Evolutionary conservation across 2,329 filamentous ascomycete genomes (phyloP), one percentile per base, ranked within the genome.

Genomic region (Neoarthrinium moseri): DNA sequence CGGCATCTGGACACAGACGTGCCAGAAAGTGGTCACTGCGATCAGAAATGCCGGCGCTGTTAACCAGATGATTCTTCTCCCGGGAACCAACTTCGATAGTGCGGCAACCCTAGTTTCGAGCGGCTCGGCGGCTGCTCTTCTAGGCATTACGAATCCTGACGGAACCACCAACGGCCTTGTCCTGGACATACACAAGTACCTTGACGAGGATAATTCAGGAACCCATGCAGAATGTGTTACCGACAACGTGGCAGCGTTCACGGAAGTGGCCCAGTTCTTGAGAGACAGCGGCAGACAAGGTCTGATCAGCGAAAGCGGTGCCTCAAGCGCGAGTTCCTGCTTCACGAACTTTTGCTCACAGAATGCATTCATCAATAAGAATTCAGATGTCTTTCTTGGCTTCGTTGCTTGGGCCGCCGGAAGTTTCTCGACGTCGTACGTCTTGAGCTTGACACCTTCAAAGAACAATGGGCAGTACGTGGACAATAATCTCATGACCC

Each of bases 41-140:
- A 86, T 89, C 55, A 78, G 84, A 34, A 62, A 74, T 33, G 76
- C 80, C 3, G 84, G 83, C n/a, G 83, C 83, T n/a, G 74, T 69
- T 1, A 66, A 66, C 17, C 80, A 87, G 51, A 75, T 80, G 56
- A 85, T 87, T 52, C 70, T 87, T 11, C 73, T 86, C 2, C 79
- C 84, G 0, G 84, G 84, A 2, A 83, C 73, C 29, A 77, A 79
- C 55, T 87, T 75, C 57, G 74, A 78, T 6, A 73, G 68, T 42
- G 77, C 75, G 3, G 70, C 64, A 30, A 67, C 67, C 2, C 71
- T 80, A 41, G 65, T 79, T 18, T 67, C 67, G 3, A 71, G 66
- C 30, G 75, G 75, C 3, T 76, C 74, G 11, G 78, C 72, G 0
- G 73, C 71, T 2, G 74, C 74, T 4, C 64, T 86, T 7, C 57